Percentiles rank a stretch among this genome's conserved stretches.
These are phyloP conservation scores for Colletotrichum sp. DNA, from an alignment of 2,329 filamentous ascomycete species.

Conservation along the genomic window DNA sequence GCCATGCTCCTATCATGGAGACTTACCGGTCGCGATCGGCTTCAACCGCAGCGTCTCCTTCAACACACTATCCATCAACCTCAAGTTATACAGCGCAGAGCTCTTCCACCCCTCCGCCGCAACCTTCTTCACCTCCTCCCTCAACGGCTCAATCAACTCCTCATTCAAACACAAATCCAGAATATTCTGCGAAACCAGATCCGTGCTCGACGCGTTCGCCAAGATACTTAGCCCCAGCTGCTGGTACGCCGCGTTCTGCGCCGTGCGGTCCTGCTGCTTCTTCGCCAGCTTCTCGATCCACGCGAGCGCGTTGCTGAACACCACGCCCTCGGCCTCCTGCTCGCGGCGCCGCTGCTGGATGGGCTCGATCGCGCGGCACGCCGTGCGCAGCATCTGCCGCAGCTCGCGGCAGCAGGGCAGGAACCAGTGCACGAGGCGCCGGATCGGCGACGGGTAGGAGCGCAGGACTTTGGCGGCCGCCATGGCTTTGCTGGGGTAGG, in stretches of 20 bases:
- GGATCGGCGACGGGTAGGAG: conserved; percentile 42
- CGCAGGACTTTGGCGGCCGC: conserved; percentile 39
- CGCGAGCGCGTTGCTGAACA: conserved; percentile 42
- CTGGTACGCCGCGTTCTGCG: conserved; percentile 69
- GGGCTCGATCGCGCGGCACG: conserved; percentile 38
- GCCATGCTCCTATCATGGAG: neutral
- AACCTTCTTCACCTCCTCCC: conserved; percentile 43
- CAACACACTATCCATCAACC: conserved; percentile 44
- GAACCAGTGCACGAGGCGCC: conserved; percentile 48
- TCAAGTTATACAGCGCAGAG: conserved; percentile 39
- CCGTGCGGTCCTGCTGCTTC: conserved; percentile 47
- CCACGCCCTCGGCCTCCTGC: conserved; percentile 27
- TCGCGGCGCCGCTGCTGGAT: conserved; percentile 30
- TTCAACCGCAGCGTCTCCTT: conserved; percentile 40
- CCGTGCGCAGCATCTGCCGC: conserved; percentile 39
- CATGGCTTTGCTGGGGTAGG: conserved; percentile 46
- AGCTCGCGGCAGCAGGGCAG: conserved; percentile 42
- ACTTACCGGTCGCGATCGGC: neutral
- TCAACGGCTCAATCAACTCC: conserved; percentile 42
- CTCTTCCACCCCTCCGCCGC: conserved; percentile 40
- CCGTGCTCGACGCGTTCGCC: conserved; percentile 47
- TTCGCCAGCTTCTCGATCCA: conserved; percentile 42
- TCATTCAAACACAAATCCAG: conserved; percentile 42
- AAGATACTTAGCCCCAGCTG: conserved; percentile 79
- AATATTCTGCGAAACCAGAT: conserved; percentile 39